Evolutionary conservation across 2,329 filamentous ascomycete genomes (phyloP).

Genomic region (Trichoderma semiorbis): DNA sequence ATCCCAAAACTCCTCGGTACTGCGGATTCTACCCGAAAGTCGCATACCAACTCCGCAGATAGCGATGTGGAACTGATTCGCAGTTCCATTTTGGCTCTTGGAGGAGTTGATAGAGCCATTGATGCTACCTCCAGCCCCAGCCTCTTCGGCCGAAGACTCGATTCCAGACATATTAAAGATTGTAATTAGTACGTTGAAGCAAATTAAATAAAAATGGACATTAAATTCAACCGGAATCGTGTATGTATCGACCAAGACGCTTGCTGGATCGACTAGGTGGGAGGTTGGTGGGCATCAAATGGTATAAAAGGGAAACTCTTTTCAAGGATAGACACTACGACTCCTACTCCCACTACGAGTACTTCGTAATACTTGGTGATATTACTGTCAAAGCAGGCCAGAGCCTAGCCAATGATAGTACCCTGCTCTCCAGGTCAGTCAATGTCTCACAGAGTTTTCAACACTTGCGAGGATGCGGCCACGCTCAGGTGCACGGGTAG

Average conservation of each 20-base stretch:
- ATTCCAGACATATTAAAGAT: neutral
- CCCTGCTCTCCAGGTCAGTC: neutral
- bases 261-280: neutral
- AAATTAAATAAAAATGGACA: neutral
- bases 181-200: neutral
- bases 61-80: constrained; percentile 23
- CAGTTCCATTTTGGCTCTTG: neutral
- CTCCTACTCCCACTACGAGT: neutral
- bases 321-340: neutral
- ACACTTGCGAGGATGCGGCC: neutral
- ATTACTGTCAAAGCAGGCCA: neutral
- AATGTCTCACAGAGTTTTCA: neutral
- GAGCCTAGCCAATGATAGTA: neutral
- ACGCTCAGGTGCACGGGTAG: neutral
- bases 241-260: neutral
- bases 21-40: constrained; percentile 6
- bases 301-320: neutral
- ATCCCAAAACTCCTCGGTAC: constrained; percentile 2
- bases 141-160: neutral
- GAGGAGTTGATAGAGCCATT: neutral
- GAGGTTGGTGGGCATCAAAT: neutral
- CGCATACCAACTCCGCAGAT: constrained; percentile 16
- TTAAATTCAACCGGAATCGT: neutral
- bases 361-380: neutral
- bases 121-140: neutral